A percentile compares a stretch with the other conserved stretches of the same genome.
Evolutionary conservation across 768 basidiomycete species (phyloP).

Genomic region (Fibroporia radiculosa): DNA sequence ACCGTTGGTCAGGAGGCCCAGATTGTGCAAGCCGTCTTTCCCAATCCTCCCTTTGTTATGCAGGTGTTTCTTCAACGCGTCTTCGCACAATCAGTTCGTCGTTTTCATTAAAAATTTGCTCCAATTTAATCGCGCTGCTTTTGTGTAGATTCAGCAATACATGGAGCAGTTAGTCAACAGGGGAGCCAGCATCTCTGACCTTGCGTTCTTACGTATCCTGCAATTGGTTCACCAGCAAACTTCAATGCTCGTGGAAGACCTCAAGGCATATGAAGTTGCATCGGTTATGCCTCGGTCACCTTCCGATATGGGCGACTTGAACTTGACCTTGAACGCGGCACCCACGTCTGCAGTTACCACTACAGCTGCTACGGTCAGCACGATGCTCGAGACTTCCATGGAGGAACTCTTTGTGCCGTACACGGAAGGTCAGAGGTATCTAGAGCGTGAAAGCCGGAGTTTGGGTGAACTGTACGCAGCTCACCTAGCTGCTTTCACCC

Average conservation of each 20-base stretch:
- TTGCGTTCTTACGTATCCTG: constrained; percentile 86
- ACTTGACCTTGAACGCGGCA: constrained; percentile 39
- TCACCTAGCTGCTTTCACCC: constrained; percentile 67
- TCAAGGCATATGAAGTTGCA: constrained; percentile 85
- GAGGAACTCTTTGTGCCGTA: constrained; percentile 95
- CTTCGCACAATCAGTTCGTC: constrained; percentile 89
- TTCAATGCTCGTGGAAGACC: constrained; percentile 76
- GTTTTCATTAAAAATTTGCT: not conserved
- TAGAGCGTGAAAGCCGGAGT: constrained; percentile 86
- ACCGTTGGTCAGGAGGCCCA: constrained; percentile 95
- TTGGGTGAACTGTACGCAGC: constrained; percentile 71
- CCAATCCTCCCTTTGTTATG: constrained; percentile 93
- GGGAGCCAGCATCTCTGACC: constrained; percentile 69
- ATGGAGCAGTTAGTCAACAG: constrained; percentile 82
- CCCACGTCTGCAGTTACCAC: constrained; percentile 34
- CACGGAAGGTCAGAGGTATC: constrained; percentile 83
- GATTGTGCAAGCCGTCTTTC: constrained; percentile 98
- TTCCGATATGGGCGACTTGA: constrained; percentile 54
- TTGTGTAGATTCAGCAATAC: constrained; percentile 85
- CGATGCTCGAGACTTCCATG: constrained; percentile 92
- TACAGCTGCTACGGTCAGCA: constrained; percentile 53
- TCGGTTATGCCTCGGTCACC: constrained; percentile 57
- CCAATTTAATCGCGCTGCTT: not conserved
- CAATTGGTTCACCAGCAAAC: constrained; percentile 82
- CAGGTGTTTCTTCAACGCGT: constrained; percentile 96